phyloP scores from a whole-genome alignment of 176 grass and related monocot genomes.

The Saccharum officinarum region DNA sequence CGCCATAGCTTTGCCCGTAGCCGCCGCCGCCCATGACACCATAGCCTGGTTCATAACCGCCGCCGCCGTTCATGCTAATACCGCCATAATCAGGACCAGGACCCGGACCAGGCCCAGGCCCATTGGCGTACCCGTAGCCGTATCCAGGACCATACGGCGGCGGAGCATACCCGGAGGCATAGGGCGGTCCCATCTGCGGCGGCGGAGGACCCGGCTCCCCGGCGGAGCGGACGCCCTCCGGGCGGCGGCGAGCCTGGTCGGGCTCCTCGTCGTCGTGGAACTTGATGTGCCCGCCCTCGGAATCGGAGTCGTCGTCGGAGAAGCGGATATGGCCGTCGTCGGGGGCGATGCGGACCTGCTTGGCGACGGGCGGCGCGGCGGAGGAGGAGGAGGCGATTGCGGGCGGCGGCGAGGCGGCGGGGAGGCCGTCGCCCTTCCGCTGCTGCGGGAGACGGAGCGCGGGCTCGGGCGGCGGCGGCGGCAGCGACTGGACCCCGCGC shows the following conservation, averaged over 20 bases:
- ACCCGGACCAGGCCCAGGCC: background rate
- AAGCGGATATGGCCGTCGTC: conserved; percentile 68
- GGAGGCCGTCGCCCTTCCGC: conserved; percentile 69
- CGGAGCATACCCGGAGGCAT: conserved; percentile 34
- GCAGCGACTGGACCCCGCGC: conserved; percentile 41
- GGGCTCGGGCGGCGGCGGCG: conserved; percentile 47
- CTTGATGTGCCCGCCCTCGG: conserved; percentile 58
- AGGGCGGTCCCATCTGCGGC: conserved; percentile 35
- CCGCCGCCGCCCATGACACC: background rate
- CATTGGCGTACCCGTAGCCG: conserved; percentile 27
- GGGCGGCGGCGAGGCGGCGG: conserved; percentile 28
- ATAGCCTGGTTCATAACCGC: conserved; percentile 21
- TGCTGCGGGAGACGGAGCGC: conserved; percentile 60
- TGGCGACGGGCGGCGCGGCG: conserved; percentile 28
- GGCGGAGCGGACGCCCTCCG: conserved; percentile 12
- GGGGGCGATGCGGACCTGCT: conserved; percentile 46
- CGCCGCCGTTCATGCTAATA: conserved; percentile 10
- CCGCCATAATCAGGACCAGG: background rate
- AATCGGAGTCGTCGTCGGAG: conserved; percentile 59
- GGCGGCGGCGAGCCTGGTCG: conserved; percentile 16
- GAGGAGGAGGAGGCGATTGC: conserved; percentile 31
- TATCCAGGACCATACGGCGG: conserved; percentile 32
- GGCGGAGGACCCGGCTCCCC: background rate
- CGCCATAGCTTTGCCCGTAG: conserved; percentile 22
- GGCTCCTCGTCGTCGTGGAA: conserved; percentile 66